phyloP scores from a whole-genome alignment of 371 early-diverging fungal genomes.

The Chytridiales sp. region DNA sequence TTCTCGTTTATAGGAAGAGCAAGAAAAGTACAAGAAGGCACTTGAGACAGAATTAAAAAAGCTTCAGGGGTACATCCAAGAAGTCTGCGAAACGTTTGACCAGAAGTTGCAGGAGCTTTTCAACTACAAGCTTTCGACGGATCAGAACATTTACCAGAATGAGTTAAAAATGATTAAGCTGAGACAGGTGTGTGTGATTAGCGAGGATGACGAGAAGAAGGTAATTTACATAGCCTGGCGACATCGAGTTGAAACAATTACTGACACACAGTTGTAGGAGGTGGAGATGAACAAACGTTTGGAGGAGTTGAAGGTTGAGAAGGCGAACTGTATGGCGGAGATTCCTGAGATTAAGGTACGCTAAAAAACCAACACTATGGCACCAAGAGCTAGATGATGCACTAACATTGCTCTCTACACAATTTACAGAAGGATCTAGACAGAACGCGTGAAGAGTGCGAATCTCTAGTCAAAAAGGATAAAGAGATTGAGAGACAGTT shows the following conservation, averaged over 20 bases:
- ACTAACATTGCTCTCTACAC: not conserved
- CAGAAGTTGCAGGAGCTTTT: conserved; percentile 39
- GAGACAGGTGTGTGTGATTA: conserved; percentile 25
- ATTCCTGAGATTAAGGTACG: conserved; percentile 53
- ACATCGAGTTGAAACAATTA: not conserved
- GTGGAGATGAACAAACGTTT: conserved; percentile 25
- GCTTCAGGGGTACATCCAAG: conserved; percentile 46
- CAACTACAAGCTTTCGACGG: conserved; percentile 40
- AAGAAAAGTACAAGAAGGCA: conserved; percentile 58
- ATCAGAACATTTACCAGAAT: conserved; percentile 43
- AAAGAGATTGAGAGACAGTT: conserved; percentile 55
- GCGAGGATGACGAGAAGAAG: conserved; percentile 44
- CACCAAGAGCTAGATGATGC: not conserved
- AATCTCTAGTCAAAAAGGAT: conserved; percentile 39
- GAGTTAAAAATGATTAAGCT: conserved; percentile 51
- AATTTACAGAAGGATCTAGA: conserved; percentile 50
- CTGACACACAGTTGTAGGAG: conserved; percentile 23
- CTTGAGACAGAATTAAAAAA: conserved; percentile 59
- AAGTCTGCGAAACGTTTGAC: conserved; percentile 50
- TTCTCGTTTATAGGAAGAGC: conserved; percentile 44
- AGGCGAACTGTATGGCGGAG: conserved; percentile 34
- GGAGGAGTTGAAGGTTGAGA: conserved; percentile 43
- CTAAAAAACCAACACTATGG: not conserved
- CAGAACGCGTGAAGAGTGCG: conserved; percentile 47
- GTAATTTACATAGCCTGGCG: conserved; percentile 1